Percentiles rank a stretch among this genome's conserved stretches.
Conservation (phyloP, 108 stramenopile genomes). For the Nitzschia sp. region DNA sequence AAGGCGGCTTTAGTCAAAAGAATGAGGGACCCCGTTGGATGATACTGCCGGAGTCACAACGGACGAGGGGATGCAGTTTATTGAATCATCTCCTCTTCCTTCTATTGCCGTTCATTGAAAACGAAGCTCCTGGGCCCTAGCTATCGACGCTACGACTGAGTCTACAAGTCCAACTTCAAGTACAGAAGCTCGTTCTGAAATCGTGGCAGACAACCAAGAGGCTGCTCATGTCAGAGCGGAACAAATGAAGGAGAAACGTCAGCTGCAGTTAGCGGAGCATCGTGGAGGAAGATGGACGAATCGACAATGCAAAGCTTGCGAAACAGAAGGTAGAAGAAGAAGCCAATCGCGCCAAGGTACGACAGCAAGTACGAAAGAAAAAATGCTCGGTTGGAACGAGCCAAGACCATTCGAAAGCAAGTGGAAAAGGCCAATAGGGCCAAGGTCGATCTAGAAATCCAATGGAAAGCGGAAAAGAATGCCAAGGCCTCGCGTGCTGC, state of each 20-base stretch:
- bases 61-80: too few relatives aligned
- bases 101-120: not conserved
- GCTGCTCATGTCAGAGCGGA: not conserved
- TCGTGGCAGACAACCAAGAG: not conserved
- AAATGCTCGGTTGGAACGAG: not conserved
- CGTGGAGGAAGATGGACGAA: not conserved
- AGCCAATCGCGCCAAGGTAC: not conserved
- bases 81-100: not conserved
- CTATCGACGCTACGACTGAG: not conserved
- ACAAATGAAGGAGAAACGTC: not conserved
- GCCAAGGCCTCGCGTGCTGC: too few relatives aligned
- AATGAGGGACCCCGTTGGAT: too few relatives aligned
- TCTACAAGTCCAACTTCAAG: not conserved
- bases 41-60: too few relatives aligned
- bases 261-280: not conserved
- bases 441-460: too few relatives aligned
- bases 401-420: not conserved
- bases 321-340: not conserved
- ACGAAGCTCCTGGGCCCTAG: not conserved
- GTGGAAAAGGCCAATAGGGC: not conserved
- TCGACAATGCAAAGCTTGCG: not conserved
- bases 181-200: not conserved
- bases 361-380: not conserved
- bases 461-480: too few relatives aligned
- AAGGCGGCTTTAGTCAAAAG: too few relatives aligned